Base-by-base conservation (phyloP, 177 flowering plant species). In the Vitis hybrid region DNA sequence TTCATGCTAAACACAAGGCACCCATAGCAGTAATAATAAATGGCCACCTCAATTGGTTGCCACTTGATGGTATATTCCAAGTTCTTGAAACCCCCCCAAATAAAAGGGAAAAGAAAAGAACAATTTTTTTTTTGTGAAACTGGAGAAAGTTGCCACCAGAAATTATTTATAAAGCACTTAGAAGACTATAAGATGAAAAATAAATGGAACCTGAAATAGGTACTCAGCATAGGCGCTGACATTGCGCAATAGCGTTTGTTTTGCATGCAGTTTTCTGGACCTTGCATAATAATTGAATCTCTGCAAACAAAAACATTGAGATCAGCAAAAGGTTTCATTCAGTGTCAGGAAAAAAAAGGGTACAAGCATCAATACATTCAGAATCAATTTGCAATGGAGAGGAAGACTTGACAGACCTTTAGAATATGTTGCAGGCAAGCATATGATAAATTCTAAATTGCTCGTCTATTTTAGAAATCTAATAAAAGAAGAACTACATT, bases 201-300 rank as follows among this genome's bases (percentile, higher is more conserved):
- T n/a, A 59, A 31, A 51, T 45, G 34, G 31, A 63, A 89, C 98
- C 93, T 87, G 83, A 75, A 93, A 83, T 52, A 93, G 74, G 72
- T 69, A 53, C 22, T 93, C 93, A 29, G 94, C 89, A 78, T 79
- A 93, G 49, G 83, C 88, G 77, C 76, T 74, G 68, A 84, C 78
- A 82, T 91, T 82, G 48, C 88, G 83, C 73, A 90, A 68, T 57
- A 89, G 74, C 15, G 84, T 61, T 77, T 81, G 74, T 62, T 85
- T 84, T 54, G 75, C 74, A 55, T 77, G 77, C 67, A 65, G 34
- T 82, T 64, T 87, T 74, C 81, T 76, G 65, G 60, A 72, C 75
- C 85, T 84, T 74, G 82, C 51, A 63, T 79, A 74, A 66, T 71
- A 58, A 73, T 73, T 73, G 55, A 63, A 79, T 73, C 84, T 83